Evolutionary conservation across 2,329 filamentous ascomycete genomes (phyloP), one percentile per base, ranked within the genome.

Genomic region (Aplosporella prunicola): DNA sequence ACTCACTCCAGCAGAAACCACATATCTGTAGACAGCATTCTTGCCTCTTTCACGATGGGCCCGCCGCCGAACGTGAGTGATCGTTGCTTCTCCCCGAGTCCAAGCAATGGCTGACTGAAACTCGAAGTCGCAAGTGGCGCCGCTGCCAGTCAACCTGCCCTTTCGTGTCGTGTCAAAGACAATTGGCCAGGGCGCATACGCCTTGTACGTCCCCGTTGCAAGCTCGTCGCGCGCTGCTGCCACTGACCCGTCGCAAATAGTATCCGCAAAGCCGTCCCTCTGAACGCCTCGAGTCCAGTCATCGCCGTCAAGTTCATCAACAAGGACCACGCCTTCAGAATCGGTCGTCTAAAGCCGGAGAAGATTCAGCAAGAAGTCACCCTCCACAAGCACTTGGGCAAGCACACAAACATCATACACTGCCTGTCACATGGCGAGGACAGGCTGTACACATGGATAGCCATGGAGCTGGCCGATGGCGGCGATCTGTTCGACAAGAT

Each of bases 401-500:
- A 84, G 47, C 93, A 98, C 57, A 77, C 80, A 37, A 94, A 98
- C 60, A 82, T 98, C 47, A 95, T 98, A 51, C 81, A 86, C 55
- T 95, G 86, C 72, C 87, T 93, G 50, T 80, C 82, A 27, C 82
- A 80, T 2, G 89, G 87, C 38, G 85, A 95, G 58, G 88, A 98
- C 56, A 53, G 70, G 0, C 65, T 80, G 13, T 98, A 91, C 89
- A 77, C 83, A 49, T 98, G 91, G 91, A 94, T 98, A 50, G 89
- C 88, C 25, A 95, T 98, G 87, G 91, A 98, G 61, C 81, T 85
- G 48, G 91, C 91, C 30, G 85, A 93, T 51, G 91, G 91, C 27
- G 91, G 91, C 9, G 91, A 98, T 57, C 71, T 98, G 6, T 98
- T 98, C 60, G 91, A 98, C 76, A 98, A 98, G 68, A 96, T 98